phyloP scores from a whole-genome alignment of 257 asterid species.

The Przewalskia tangutica region DNA sequence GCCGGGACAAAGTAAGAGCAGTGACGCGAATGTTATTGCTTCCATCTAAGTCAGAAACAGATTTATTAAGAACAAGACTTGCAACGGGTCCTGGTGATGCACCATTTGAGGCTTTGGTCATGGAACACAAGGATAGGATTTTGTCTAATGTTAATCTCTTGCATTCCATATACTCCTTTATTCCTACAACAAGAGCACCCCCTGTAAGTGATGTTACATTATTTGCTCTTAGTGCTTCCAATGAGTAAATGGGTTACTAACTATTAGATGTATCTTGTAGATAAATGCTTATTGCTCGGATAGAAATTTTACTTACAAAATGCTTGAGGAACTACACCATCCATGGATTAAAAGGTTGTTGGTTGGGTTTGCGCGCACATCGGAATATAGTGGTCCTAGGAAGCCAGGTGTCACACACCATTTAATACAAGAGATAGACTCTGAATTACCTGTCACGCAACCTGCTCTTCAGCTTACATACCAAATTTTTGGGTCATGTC shows the following conservation, averaged over 20 bases:
- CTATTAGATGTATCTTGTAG: constrained; percentile 25
- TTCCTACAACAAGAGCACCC: constrained; percentile 91
- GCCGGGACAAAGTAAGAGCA: constrained; percentile 67
- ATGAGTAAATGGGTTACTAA: constrained; percentile 2
- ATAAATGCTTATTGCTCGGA: constrained; percentile 76
- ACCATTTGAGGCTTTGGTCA: constrained; percentile 79
- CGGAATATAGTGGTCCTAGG: constrained; percentile 84
- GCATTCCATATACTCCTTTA: constrained; percentile 80
- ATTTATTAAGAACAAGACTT: constrained; percentile 35
- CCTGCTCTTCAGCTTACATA: constrained; percentile 93
- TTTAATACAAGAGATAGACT: constrained; percentile 82
- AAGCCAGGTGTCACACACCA: constrained; percentile 60
- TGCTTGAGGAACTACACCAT: constrained; percentile 77
- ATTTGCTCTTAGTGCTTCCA: neutral
- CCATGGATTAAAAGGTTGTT: constrained; percentile 94
- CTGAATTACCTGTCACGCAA: constrained; percentile 63
- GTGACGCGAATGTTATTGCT: constrained; percentile 76
- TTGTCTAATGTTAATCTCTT: constrained; percentile 55
- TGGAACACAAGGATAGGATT: constrained; percentile 68
- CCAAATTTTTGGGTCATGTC: constrained; percentile 87
- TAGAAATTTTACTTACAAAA: constrained; percentile 72
- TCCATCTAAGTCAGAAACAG: constrained; percentile 51
- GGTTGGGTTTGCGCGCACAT: constrained; percentile 89
- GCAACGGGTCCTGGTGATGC: constrained; percentile 67
- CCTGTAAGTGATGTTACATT: constrained; percentile 49